These are phyloP conservation scores for Talaromyces amestolkiae DNA, from an alignment of 2,329 filamentous ascomycete genomes.

Conservation along the genomic window DNA sequence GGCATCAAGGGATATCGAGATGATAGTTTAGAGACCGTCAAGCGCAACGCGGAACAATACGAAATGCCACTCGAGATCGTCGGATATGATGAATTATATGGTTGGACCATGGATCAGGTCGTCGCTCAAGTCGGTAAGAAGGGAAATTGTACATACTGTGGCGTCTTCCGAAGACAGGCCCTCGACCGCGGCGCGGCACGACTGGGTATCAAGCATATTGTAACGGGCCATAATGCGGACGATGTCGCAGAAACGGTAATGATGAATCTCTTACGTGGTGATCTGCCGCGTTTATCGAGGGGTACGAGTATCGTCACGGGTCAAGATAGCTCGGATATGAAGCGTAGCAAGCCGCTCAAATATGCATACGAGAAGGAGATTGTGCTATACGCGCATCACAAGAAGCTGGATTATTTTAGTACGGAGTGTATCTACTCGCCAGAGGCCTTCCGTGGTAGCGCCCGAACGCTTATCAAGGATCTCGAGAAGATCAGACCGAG, in stretches of 20 bases:
- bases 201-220: slow-evolving; percentile 84
- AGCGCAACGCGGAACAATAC: slow-evolving; percentile 87
- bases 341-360: slow-evolving; percentile 93
- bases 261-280: slow-evolving; percentile 92
- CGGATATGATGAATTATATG: slow-evolving; percentile 89
- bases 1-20: slow-evolving; percentile 97
- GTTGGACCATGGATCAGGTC: slow-evolving; percentile 99
- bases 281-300: slow-evolving; percentile 79
- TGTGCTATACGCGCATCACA: slow-evolving; percentile 94
- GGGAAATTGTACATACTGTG: slow-evolving; percentile 98
- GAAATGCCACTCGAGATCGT: slow-evolving; percentile 88
- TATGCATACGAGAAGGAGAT: slow-evolving; percentile 99
- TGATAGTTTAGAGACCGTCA: slow-evolving; percentile 93
- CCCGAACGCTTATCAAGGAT: slow-evolving; percentile 89
- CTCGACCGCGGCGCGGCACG: slow-evolving; percentile 87
- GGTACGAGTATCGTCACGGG: slow-evolving; percentile 88
- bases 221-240: slow-evolving; percentile 96
- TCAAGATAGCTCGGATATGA: slow-evolving; percentile 77
- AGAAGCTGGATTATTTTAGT: slow-evolving; percentile 94
- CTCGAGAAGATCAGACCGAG: slow-evolving; percentile 89
- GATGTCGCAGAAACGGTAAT: slow-evolving; percentile 96
- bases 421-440: slow-evolving; percentile 98
- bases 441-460: slow-evolving; percentile 91
- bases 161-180: slow-evolving; percentile 91
- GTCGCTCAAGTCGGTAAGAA: slow-evolving; percentile 96